Base-by-base conservation (phyloP, 1,284 basidiomycete genomes). In the Leccinum insolens region DNA sequence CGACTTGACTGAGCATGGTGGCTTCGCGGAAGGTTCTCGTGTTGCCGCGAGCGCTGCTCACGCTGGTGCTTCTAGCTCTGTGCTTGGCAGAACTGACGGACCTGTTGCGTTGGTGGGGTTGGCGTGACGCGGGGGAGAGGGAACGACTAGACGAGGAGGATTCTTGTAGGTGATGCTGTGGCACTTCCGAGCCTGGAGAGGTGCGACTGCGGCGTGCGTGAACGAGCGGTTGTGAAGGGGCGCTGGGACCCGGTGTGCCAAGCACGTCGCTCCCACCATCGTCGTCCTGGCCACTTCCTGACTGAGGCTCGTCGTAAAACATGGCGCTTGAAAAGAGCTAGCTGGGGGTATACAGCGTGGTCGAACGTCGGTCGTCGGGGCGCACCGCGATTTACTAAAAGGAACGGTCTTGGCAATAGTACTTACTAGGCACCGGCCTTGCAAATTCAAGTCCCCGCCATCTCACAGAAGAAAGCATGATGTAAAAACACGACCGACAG, bases 131-230 rank as follows among this genome's bases (percentile, higher is more conserved):
- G 12, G 84, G 80, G 15, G 82, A 82, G n/a, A 81, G 74, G 7
- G 84, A 78, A 61, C 83, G 79, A 46, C 65, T 66, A 15, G 81
- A 71, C 63, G 77, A 71, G 4, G 90, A 90, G 8, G 89, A 88
- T 64, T 88, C 90, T 73, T 89, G 86, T 70, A 87, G 81, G 75
- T 90, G 72, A 37, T 72, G 89, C n/a, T 80, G 81, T 25, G 88
- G 87, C 8, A 86, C 86, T 37, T 89, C 87, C 28, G 46, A 86
- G 68, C n/a, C 49, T 52, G 84, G 84, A 28, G 89, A 86, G 70
- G 82, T 81, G 65, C 83, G 82, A 74, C 85, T 89, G 65, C 83
- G 72, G 65, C 80, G 83, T 65, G 86, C 82, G 70, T 83, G 83
- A 20, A 20, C 46, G 11, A 12, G 11, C 3, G 46, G 46, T 20